Conservation (phyloP, 2,329 filamentous ascomycete genomes). For the Diaporthe vaccinii region DNA sequence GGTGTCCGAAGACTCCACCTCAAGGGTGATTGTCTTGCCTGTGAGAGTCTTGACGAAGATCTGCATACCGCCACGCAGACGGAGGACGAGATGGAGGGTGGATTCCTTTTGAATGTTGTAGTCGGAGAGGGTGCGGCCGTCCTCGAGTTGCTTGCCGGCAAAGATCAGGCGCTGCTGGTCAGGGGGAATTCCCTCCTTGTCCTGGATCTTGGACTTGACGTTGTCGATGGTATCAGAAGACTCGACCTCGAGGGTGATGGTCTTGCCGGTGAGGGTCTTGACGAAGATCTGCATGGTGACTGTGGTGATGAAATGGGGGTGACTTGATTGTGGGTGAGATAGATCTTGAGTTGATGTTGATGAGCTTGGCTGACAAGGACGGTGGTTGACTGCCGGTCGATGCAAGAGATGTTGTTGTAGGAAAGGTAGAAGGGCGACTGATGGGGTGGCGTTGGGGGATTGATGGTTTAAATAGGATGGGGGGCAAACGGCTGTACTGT, state of each 20-base stretch:
- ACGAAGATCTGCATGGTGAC: conserved; percentile 77
- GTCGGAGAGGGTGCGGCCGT: conserved; percentile 89
- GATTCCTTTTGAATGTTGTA: conserved; percentile 98
- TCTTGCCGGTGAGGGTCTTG: conserved; percentile 93
- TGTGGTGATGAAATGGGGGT: conserved; percentile 65
- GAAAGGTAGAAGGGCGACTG: neutral
- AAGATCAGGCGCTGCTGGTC: conserved; percentile 98
- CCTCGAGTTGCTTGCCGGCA: conserved; percentile 95
- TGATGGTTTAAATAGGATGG: conserved; percentile 33
- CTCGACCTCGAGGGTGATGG: conserved; percentile 92
- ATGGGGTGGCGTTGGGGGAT: neutral
- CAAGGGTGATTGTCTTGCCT: conserved; percentile 94
- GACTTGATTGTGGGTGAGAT: conserved; percentile 74
- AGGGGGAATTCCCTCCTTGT: conserved; percentile 96
- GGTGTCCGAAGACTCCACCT: conserved; percentile 90
- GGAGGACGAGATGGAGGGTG: conserved; percentile 87
- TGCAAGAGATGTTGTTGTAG: neutral
- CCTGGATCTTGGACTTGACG: conserved; percentile 96
- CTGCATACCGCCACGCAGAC: conserved; percentile 91
- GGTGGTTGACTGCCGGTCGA: neutral
- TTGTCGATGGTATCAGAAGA: conserved; percentile 95
- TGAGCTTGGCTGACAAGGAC: neutral
- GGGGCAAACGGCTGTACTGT: conserved; percentile 25
- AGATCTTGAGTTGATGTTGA: conserved; percentile 29
- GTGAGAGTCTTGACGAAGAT: conserved; percentile 90